phyloP scores from a whole-genome alignment of 345 rosid genomes.

The Trapa incisa region DNA sequence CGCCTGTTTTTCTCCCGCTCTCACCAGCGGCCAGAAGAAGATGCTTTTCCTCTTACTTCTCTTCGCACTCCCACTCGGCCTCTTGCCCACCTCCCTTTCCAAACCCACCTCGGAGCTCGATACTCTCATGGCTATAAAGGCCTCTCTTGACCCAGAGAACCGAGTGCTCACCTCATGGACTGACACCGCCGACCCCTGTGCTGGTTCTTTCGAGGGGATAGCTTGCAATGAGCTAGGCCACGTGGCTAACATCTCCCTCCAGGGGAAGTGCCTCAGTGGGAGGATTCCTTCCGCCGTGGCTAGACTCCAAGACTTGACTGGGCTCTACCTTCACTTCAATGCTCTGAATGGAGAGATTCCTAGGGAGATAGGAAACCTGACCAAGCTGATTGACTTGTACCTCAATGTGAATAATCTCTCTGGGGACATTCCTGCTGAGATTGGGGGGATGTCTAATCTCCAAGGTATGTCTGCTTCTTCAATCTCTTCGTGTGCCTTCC shows the following conservation, averaged over 20 bases:
- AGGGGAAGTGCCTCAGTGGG: conserved; percentile 81
- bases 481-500: not conserved
- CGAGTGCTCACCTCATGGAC: conserved; percentile 65
- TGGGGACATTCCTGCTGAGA: conserved; percentile 58
- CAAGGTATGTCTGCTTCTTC: conserved; percentile 44
- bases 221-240: conserved; percentile 59
- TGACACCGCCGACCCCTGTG: conserved; percentile 39
- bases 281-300: conserved; percentile 61
- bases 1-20: too few relatives aligned
- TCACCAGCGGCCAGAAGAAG: not conserved
- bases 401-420: conserved; percentile 77
- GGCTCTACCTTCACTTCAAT: conserved; percentile 86
- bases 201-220: conserved; percentile 60
- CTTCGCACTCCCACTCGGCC: conserved; percentile 15
- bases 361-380: conserved; percentile 49
- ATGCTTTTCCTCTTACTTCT: conserved; percentile 11
- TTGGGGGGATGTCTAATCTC: conserved; percentile 58
- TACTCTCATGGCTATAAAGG: conserved; percentile 61
- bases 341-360: conserved; percentile 67
- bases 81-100: conserved; percentile 24
- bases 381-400: conserved; percentile 58
- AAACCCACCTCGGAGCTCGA: conserved; percentile 37
- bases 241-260: conserved; percentile 76
- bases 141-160: conserved; percentile 68
- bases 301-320: conserved; percentile 65